These are phyloP conservation scores for Toxicodendron radicans DNA, from an alignment of 345 rosid species.

Conservation along the genomic window DNA sequence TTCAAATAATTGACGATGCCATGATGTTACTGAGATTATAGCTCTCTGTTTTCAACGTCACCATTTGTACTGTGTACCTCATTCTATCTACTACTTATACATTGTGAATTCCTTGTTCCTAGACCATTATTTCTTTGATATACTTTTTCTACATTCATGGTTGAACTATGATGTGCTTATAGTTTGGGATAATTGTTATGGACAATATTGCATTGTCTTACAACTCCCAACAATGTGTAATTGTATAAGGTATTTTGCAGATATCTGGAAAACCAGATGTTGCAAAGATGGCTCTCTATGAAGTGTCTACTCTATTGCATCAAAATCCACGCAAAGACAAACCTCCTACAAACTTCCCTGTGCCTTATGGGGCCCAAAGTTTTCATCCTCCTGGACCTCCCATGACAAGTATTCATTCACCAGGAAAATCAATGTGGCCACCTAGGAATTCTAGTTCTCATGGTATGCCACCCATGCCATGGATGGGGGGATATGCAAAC, in stretches of 20 bases:
- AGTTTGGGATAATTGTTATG: neutral
- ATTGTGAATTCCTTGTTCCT: neutral
- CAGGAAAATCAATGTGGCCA: constrained; percentile 37
- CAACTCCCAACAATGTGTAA: constrained; percentile 15
- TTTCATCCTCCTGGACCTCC: constrained; percentile 34
- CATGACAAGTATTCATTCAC: constrained; percentile 30
- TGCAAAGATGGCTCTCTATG: constrained; percentile 54
- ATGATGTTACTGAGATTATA: neutral
- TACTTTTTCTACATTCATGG: constrained; percentile 1
- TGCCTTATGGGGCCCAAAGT: constrained; percentile 33
- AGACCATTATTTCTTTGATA: neutral
- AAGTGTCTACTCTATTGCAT: constrained; percentile 53
- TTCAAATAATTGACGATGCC: neutral
- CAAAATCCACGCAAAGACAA: constrained; percentile 54
- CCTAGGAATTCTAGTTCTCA: constrained; percentile 30
- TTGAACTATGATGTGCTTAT: constrained; percentile 2
- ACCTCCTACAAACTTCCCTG: constrained; percentile 32
- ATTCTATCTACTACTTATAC: too few relatives aligned
- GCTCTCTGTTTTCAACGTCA: neutral
- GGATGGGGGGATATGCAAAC: constrained; percentile 34
- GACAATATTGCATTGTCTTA: constrained; percentile 9
- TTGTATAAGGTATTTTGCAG: constrained; percentile 42
- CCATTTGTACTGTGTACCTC: neutral
- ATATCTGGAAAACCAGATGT: constrained; percentile 52
- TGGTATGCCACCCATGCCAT: constrained; percentile 32